These are phyloP conservation scores for Teratosphaeria pseudoeucalypti DNA, from an alignment of 2,329 filamentous ascomycete genomes.

Conservation along the genomic window DNA sequence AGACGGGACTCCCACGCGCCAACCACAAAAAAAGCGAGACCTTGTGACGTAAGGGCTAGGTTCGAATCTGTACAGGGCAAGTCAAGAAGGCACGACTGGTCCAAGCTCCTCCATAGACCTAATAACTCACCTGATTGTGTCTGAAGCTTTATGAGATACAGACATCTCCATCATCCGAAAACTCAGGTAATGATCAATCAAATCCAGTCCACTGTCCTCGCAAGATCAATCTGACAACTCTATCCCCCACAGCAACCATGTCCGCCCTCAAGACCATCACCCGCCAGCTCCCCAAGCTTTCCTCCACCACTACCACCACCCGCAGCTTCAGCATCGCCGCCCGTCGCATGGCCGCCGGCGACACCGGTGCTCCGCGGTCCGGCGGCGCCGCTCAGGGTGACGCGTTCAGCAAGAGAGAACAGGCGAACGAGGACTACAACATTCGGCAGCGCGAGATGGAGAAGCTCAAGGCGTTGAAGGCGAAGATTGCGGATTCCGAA, in stretches of 20 bases:
- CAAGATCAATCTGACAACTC: not conserved
- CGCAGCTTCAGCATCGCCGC: constrained; percentile 34
- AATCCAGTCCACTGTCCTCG: not conserved
- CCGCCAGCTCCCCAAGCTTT: constrained; percentile 30
- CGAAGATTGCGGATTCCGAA: constrained; percentile 24
- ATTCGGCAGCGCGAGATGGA: constrained; percentile 81
- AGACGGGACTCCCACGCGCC: not conserved
- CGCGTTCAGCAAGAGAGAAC: constrained; percentile 84
- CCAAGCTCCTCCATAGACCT: not conserved
- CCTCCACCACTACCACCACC: constrained; percentile 22
- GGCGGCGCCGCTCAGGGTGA: constrained; percentile 51
- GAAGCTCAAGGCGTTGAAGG: constrained; percentile 46
- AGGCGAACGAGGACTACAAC: constrained; percentile 72
- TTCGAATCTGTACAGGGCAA: no score
- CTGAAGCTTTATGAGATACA: not conserved
- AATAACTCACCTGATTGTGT: not conserved
- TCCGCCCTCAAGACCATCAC: constrained; percentile 24
- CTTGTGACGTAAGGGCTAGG: not conserved
- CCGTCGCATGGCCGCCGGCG: constrained; percentile 33
- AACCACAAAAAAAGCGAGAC: not conserved
- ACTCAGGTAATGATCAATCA: constrained; percentile 2
- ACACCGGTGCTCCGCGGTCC: constrained; percentile 32
- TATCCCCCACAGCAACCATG: constrained; percentile 11
- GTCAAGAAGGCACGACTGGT: not conserved
- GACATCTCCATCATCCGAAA: not conserved